phyloP scores from a whole-genome alignment of 345 rosid genomes.

The Eucalyptus dawsonii region DNA sequence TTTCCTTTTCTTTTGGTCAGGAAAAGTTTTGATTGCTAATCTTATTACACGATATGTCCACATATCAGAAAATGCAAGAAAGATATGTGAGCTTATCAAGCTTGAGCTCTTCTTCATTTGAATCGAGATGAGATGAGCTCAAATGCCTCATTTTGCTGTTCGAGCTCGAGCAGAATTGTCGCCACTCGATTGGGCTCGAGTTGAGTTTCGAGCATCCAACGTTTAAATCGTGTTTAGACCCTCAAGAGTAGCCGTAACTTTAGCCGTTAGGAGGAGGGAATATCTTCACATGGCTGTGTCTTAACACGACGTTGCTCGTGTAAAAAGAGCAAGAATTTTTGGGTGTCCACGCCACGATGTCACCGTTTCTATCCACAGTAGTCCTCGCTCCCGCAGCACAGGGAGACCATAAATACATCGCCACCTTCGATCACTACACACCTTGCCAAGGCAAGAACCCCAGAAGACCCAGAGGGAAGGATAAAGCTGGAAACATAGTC shows the following conservation, averaged over 20 bases:
- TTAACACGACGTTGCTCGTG: not conserved
- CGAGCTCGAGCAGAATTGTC: not conserved
- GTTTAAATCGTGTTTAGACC: not conserved
- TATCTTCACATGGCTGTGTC: not conserved
- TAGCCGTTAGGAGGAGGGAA: not conserved
- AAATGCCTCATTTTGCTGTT: not conserved
- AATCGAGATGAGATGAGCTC: not conserved
- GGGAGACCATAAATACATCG: not conserved
- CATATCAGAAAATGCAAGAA: not conserved
- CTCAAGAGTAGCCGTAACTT: not conserved
- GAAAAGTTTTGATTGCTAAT: not conserved
- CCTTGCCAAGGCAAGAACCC: not conserved
- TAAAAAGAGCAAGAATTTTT: not conserved
- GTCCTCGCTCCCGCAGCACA: not conserved
- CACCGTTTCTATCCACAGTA: not conserved
- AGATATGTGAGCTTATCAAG: not conserved
- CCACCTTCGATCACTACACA: not conserved
- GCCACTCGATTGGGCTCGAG: not conserved
- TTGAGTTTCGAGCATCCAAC: not conserved
- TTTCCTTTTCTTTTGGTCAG: rapidly evolving
- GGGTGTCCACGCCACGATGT: not conserved
- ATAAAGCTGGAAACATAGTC: not conserved
- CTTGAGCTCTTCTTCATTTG: not conserved
- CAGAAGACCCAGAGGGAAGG: not conserved
- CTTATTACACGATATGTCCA: not conserved